Evolutionary conservation across 2,329 filamentous ascomycete genomes (phyloP), one percentile per base, ranked within the genome.

Genomic region (Metarhizium robertsii): DNA sequence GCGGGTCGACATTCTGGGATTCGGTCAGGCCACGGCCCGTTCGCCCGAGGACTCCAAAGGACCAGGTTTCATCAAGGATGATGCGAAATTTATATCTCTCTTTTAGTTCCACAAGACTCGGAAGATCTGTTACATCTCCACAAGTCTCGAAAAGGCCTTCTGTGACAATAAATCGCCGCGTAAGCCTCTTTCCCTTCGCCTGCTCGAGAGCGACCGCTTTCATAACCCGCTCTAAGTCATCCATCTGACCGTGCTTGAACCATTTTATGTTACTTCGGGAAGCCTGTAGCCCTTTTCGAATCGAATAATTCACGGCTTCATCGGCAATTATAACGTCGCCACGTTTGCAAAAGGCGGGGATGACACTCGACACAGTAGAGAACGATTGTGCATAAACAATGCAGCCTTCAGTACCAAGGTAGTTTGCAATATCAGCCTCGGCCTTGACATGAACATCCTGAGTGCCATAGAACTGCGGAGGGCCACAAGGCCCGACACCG

Each of bases 371-470:
- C 58, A 97, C 95, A 45, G 94, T 96, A 30, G 90, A 95, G 69
- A 99, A 97, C 4, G 92, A 87, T 68, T 99, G 94, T 0, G 94
- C 89, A 67, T 99, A 99, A 57, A 99, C 85, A 62, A 99, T 97
- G 67, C 90, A 95, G 36, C 87, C 86, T 54, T 92, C 85, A 1
- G 89, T 90, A 29, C 94, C 94, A 30, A 99, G 74, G 68, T 92
- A 95, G 10, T 88, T 82, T 29, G 94, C 91, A 66, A 99, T 92
- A 69, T 97, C 92, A 55, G 89, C 84, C 73, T 99, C 94, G 16
- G 90, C 91, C 76, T 95, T 94, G 83, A 96, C 92, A 72, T 99
- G 94, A 49, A 97, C 92, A 72, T 99, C 94, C 70, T 97, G 92
- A 36, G 91, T 99, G 61, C 92, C 94, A 74, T 99, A 99, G 75